A percentile compares a stretch with the other conserved stretches of the same genome.
phyloP scores from a whole-genome alignment of 1,284 basidiomycete species.

The Ceratorhiza oryzae-sativae region DNA sequence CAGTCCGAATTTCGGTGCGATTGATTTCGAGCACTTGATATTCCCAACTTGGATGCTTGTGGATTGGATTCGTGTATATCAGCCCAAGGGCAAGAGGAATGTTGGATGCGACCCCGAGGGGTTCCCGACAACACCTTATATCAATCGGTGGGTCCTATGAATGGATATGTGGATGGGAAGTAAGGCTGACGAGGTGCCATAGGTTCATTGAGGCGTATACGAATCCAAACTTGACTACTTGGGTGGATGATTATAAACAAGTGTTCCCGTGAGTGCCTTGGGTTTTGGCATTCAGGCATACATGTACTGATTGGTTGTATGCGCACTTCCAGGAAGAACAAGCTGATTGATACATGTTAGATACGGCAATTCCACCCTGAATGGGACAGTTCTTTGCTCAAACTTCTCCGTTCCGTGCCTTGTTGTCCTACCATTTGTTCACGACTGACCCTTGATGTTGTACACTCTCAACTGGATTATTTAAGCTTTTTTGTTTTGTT shows the following conservation, averaged over 20 bases:
- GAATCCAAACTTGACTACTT: slow-evolving; percentile 60
- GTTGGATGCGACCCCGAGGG: slow-evolving; percentile 83
- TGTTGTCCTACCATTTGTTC: background rate
- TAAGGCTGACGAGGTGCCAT: background rate
- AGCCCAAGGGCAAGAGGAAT: slow-evolving; percentile 68
- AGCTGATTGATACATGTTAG: slow-evolving; percentile 52
- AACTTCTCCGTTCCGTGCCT: background rate
- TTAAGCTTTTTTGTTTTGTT: background rate
- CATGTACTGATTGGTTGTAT: background rate
- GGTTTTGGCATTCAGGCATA: background rate
- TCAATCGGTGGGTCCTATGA: slow-evolving; percentile 61
- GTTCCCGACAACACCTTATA: slow-evolving; percentile 80
- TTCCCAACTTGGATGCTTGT: slow-evolving; percentile 73
- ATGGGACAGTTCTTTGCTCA: background rate
- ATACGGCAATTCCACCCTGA: background rate
- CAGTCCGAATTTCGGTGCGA: slow-evolving; percentile 75
- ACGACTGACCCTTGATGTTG: background rate
- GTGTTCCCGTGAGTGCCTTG: slow-evolving; percentile 54
- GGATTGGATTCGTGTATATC: slow-evolving; percentile 81
- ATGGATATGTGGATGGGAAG: background rate
- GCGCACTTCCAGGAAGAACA: slow-evolving; percentile 54
- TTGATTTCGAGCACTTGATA: slow-evolving; percentile 68
- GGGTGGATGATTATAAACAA: slow-evolving; percentile 56
- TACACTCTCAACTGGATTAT: background rate
- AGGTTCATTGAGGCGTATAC: slow-evolving; percentile 54